Evolutionary conservation across 2,329 filamentous ascomycete genomes (phyloP).

Genomic region (Zymoseptoria passerinii): DNA sequence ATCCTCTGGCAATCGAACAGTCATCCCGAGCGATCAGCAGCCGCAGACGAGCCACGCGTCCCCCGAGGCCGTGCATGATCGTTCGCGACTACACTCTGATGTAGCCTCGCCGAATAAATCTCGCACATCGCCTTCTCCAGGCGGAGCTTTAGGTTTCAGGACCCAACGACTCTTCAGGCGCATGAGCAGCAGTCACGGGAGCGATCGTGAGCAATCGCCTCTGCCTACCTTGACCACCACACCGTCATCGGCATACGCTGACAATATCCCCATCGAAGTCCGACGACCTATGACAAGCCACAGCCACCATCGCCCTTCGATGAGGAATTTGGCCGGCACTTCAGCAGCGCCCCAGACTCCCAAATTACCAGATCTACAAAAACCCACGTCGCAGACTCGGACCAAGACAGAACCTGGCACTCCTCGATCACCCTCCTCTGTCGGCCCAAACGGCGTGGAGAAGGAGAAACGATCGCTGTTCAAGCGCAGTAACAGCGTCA

Average conservation of each 20-base stretch:
- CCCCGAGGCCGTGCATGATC: conserved; percentile 5
- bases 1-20: conserved; percentile 22
- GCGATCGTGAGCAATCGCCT: conserved; percentile 12
- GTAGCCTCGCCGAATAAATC: conserved; percentile 9
- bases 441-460: not conserved
- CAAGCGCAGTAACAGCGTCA: conserved; percentile 13
- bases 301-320: conserved; percentile 5
- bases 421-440: conserved; percentile 9
- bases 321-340: conserved; percentile 1
- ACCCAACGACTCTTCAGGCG: conserved; percentile 28
- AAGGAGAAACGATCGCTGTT: conserved; percentile 13
- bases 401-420: conserved; percentile 11
- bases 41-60: conserved; percentile 6
- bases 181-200: conserved; percentile 21
- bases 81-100: conserved; percentile 2
- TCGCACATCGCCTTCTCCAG: conserved; percentile 20
- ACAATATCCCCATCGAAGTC: conserved; percentile 3
- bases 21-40: conserved; percentile 13
- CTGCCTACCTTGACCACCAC: conserved; percentile 16
- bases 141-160: conserved; percentile 21
- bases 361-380: conserved; percentile 8
- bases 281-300: conserved; percentile 18
- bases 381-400: conserved; percentile 6
- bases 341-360: conserved; percentile 3
- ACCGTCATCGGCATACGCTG: conserved; percentile 14